Percentiles rank a stretch among this genome's conserved stretches.
Conservation (phyloP, 2,329 filamentous ascomycete genomes). For the Acrodontium crateriforme region DNA sequence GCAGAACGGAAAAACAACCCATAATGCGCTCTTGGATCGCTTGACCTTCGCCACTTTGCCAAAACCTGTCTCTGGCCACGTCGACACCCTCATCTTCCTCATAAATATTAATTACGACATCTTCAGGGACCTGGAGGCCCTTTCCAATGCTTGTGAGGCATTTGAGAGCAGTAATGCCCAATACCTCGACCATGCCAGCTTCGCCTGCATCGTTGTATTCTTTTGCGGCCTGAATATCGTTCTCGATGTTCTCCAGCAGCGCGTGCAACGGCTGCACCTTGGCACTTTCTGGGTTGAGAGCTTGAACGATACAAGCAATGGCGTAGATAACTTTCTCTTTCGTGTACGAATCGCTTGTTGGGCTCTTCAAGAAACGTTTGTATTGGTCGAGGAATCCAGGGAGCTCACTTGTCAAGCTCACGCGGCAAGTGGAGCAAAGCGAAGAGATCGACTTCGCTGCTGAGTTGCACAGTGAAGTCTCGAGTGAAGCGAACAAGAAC, state of each 20-base stretch:
- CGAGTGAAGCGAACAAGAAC: slow-evolving; percentile 58
- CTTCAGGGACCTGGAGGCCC: slow-evolving; percentile 54
- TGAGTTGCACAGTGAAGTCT: slow-evolving; percentile 46
- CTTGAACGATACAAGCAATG: slow-evolving; percentile 63
- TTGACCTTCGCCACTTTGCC: slow-evolving; percentile 35
- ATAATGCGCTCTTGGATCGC: slow-evolving; percentile 39
- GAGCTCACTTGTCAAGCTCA: slow-evolving; percentile 52
- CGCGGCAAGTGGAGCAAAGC: slow-evolving; percentile 63
- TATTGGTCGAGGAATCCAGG: slow-evolving; percentile 60
- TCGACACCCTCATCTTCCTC: slow-evolving; percentile 25
- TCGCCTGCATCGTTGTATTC: slow-evolving; percentile 21
- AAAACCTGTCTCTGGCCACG: slow-evolving; percentile 26
- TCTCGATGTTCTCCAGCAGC: slow-evolving; percentile 47
- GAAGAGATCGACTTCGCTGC: slow-evolving; percentile 62
- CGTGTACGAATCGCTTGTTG: slow-evolving; percentile 51
- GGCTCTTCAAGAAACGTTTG: slow-evolving; percentile 43
- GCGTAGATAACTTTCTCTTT: slow-evolving; percentile 63
- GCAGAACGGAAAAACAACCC: slow-evolving; percentile 36
- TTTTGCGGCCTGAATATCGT: slow-evolving; percentile 40
- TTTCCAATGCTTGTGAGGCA: slow-evolving; percentile 59
- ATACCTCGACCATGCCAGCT: slow-evolving; percentile 28
- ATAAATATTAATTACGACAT: slow-evolving; percentile 55
- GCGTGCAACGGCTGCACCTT: slow-evolving; percentile 42
- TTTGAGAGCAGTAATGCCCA: slow-evolving; percentile 43
- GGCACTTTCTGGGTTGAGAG: slow-evolving; percentile 44